Base-by-base conservation (phyloP, 1,284 basidiomycete species). In the Puccinia polysora region DNA sequence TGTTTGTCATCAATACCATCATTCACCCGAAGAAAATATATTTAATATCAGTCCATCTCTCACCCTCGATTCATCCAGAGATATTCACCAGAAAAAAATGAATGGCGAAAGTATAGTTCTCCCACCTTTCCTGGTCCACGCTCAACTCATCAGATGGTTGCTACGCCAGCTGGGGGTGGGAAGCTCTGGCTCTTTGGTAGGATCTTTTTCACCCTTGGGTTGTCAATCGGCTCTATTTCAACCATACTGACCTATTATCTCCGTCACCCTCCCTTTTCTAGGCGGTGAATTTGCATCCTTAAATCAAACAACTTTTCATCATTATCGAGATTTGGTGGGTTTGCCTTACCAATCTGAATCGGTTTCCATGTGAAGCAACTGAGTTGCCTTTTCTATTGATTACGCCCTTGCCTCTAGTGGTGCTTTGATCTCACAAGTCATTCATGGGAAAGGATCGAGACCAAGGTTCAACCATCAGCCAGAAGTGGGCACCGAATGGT, bases 401-500 rank as follows among this genome's bases (percentile, higher is more conserved):
- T 23, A 6, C 5, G 40, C n/a, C 36, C 12, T 55, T n/a, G 23
- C 30, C 15, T 32, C 23, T 38, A 60, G 56, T 90, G 78, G 77
- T 74, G 71, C 59, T 78, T 91, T 75, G 88, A 90, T 75, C 85
- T 90, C 38, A 75, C 82, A 2, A 86, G 85, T 0, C 89, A 91
- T 77, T 81, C 84, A 0, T 97, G 93, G 93, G 90, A 96, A 74
- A 83, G 90, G 20, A 89, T 95, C 71, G 92, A 96, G 84, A 84
- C 90, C 7, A 94, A 91, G 78, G 80, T 88, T 18, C 84, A 86
- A 18, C 92, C 92, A 0, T 87, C 84, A 52, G 89, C 91, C 1
- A 83, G 93, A 32, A 90, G 88, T 15, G 93, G 93, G 0, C 91
- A 91, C 80, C 83, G 90, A 86, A 93, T 96, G 91, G 88, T 88